phyloP scores from a whole-genome alignment of 768 basidiomycete genomes.

The Coprinopsis sp. region DNA sequence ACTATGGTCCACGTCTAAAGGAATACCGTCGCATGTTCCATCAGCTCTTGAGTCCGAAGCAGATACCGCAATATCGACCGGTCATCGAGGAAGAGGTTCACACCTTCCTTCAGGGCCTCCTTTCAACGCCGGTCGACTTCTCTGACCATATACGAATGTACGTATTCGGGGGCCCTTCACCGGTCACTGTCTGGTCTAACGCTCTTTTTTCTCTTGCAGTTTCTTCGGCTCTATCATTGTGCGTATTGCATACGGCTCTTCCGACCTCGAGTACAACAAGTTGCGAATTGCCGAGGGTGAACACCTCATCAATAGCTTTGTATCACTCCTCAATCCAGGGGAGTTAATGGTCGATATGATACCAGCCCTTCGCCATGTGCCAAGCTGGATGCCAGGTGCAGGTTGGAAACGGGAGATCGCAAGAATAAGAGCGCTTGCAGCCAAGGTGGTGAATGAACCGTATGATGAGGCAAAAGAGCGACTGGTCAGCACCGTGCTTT shows the following conservation, averaged over 20 bases:
- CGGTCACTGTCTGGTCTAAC: not conserved
- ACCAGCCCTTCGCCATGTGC: conserved; percentile 22
- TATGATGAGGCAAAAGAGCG: conserved; percentile 12
- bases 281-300: conserved; percentile 32
- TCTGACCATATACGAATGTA: too few relatives aligned
- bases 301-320: conserved; percentile 52
- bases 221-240: not conserved
- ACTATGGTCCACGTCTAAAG: conserved; percentile 22
- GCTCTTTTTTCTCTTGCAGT: not conserved
- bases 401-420: conserved; percentile 32
- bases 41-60: conserved; percentile 19
- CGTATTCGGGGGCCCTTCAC: not conserved
- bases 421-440: conserved; percentile 4
- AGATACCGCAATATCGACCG: conserved; percentile 18
- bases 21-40: conserved; percentile 21
- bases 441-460: conserved; percentile 10
- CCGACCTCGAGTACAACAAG: not conserved
- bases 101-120: conserved; percentile 16
- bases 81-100: conserved; percentile 20
- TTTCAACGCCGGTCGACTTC: conserved; percentile 19
- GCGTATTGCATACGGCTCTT: not conserved
- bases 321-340: conserved; percentile 22
- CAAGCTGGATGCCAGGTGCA: conserved; percentile 40
- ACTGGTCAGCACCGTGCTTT: conserved; percentile 15
- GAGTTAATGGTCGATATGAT: conserved; percentile 26